Base-by-base conservation (phyloP, 768 basidiomycete genomes). In the Pleurotus citrinopileatus region DNA sequence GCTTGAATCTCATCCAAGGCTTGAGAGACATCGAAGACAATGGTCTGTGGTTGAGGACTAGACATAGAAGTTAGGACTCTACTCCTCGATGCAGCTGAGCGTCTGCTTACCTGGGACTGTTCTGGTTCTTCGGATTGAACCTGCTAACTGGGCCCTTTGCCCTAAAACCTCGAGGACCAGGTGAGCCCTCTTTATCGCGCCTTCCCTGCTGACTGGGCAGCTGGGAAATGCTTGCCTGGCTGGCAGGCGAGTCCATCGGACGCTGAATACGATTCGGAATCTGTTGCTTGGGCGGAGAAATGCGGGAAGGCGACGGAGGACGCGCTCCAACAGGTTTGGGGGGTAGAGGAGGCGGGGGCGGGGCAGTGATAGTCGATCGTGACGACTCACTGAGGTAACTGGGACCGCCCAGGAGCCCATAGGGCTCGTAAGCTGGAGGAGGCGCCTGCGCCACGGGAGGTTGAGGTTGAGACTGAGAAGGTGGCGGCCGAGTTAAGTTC, bases 1-100 rank as follows among this genome's bases (percentile, higher is more conserved):
- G 91, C 88, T 63, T 89, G 86, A 36, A 91, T 79, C 55, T 91
- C 87, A 19, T 86, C 85, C 56, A 90, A 73, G 17, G 81, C 67
- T 58, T 84, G 85, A 13, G 86, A 77, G 20, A 91, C 87, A 69
- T 93, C 91, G 59, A 91, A 83, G 17, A 88, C 66, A 54, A 92
- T 83, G 10, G 73, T 82, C 62, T 91, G 89, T 9, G 80, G 69
- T 61, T 83, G 84, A 28, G 80, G 73, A 46, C 86, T 89, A 51
- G n/a, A 12, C 27, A 40, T 3, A 26, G 22, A 12, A 28, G 7
- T 36, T 1, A 37, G 22, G 17, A 23, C n/a, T 15, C 9, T 23
- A 3, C 19, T 19, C 32, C 17, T 40, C 20, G 32, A 23, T 8
- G 3, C 1, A 37, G 29, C 1, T 27, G 19, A 27, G 20, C 19